phyloP scores from a whole-genome alignment of 768 basidiomycete genomes.

The Mycena albidolilacea region DNA sequence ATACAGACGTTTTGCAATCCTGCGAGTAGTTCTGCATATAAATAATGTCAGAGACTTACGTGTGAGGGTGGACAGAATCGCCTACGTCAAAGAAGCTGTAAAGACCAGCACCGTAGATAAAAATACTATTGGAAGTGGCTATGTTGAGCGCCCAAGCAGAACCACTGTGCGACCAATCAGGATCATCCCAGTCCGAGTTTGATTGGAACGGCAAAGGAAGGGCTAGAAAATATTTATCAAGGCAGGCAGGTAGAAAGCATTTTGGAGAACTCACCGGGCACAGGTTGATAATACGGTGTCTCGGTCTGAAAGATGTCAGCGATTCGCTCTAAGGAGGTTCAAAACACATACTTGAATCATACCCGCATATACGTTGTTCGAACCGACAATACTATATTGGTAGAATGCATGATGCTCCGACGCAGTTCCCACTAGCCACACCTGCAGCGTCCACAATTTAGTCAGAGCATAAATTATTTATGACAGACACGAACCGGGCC shows the following conservation, averaged over 20 bases:
- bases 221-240: background rate
- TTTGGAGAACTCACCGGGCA: background rate
- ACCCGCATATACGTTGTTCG: background rate
- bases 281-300: constrained; percentile 1
- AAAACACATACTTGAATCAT: background rate
- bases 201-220: background rate
- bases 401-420: background rate
- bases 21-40: background rate
- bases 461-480: too few relatives aligned
- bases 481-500: background rate
- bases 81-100: background rate
- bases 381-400: background rate
- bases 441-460: too few relatives aligned
- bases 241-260: background rate
- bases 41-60: background rate
- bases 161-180: background rate
- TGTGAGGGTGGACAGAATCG: background rate
- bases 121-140: background rate
- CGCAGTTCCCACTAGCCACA: background rate
- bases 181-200: background rate
- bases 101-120: background rate
- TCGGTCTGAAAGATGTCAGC: background rate
- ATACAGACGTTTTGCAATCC: background rate
- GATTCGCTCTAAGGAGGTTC: background rate
- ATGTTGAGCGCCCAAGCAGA: constrained; percentile 3